Percentiles rank a stretch among this genome's conserved stretches.
phyloP scores from a whole-genome alignment of 1,139 yeast species.

The Geotrichum australiense region DNA sequence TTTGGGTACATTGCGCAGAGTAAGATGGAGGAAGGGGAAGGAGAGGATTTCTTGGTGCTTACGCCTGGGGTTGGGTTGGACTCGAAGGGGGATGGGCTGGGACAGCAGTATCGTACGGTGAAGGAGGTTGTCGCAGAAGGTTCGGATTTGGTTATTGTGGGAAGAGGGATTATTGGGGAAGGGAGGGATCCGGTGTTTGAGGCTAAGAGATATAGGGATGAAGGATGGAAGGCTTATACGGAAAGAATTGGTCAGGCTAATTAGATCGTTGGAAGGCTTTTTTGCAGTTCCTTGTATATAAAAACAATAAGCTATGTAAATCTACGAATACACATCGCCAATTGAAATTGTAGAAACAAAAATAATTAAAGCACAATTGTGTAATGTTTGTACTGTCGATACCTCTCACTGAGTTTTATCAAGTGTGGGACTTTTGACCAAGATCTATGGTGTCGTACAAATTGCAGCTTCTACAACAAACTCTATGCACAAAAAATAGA shows the following conservation, averaged over 20 bases:
- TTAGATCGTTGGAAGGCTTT: too few relatives aligned
- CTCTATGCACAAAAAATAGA: too few relatives aligned
- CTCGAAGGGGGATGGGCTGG: conserved; percentile 93
- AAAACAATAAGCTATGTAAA: too few relatives aligned
- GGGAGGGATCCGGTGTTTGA: conserved; percentile 87
- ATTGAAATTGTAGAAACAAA: too few relatives aligned
- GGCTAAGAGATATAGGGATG: conserved; percentile 80
- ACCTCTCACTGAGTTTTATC: too few relatives aligned
- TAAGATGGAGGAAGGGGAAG: conserved; percentile 64
- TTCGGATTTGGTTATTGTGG: conserved; percentile 90
- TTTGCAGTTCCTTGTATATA: too few relatives aligned
- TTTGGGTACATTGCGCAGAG: conserved; percentile 95
- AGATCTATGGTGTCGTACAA: too few relatives aligned
- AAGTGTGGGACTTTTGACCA: too few relatives aligned
- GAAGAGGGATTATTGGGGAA: conserved; percentile 93
- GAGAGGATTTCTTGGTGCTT: conserved; percentile 87
- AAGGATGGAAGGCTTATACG: conserved; percentile 87
- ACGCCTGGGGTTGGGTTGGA: conserved; percentile 98
- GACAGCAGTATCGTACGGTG: conserved; percentile 95
- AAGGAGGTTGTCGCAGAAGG: conserved; percentile 76
- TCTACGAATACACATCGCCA: too few relatives aligned
- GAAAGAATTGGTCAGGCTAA: neutral
- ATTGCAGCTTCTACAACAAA: too few relatives aligned
- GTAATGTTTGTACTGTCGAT: too few relatives aligned
- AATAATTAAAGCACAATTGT: too few relatives aligned